A percentile compares a stretch with the other conserved stretches of the same genome.
These are phyloP conservation scores for Botrytis medusae DNA, from an alignment of 2,329 filamentous ascomycete species.

Conservation along the genomic window DNA sequence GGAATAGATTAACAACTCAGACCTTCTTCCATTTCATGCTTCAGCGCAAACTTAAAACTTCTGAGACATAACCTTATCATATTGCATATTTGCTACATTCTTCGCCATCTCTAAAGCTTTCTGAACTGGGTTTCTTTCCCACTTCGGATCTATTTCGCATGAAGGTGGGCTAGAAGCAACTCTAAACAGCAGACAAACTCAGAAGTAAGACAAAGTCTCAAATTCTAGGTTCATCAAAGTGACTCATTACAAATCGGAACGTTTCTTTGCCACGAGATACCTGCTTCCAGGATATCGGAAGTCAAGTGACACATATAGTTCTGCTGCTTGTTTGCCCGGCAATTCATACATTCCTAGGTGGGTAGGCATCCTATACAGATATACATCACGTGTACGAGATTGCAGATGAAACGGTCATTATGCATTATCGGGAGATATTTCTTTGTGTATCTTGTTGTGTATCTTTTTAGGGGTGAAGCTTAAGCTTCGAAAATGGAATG, in stretches of 20 bases:
- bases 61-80: not conserved
- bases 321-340: conserved; percentile 1
- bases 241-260: conserved; percentile 21
- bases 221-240: conserved; percentile 5
- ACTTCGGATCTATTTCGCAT: conserved; percentile 3
- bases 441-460: not conserved
- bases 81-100: conserved; percentile 3
- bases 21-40: not conserved
- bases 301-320: conserved; percentile 22
- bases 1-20: not conserved
- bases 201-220: conserved; percentile 18
- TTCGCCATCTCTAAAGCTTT: not conserved
- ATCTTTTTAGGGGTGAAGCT: not conserved
- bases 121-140: not conserved
- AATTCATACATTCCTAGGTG: not conserved
- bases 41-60: not conserved
- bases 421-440: conserved; percentile 19
- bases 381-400: conserved; percentile 12
- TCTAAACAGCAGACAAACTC: not conserved
- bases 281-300: conserved; percentile 23
- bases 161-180: not conserved
- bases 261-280: conserved; percentile 22
- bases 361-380: not conserved
- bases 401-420: conserved; percentile 20
- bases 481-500: conserved; percentile 13